A percentile compares a stretch with the other conserved stretches of the same genome.
phyloP scores from a whole-genome alignment of 306 rosid genomes.

The Cyclanthera cordifolia region DNA sequence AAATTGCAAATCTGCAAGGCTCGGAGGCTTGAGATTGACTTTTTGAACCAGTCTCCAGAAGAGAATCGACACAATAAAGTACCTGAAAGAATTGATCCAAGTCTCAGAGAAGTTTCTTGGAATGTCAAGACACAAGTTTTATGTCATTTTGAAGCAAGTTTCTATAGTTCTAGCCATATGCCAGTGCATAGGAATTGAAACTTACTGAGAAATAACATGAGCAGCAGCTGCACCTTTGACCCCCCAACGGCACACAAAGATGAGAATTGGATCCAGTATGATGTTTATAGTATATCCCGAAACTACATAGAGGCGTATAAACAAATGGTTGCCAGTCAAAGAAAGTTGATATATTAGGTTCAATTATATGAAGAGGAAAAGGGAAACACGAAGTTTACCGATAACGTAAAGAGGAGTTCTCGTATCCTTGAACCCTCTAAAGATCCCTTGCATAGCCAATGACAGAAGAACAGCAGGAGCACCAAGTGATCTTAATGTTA shows the following conservation, averaged over 20 bases:
- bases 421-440: constrained; percentile 91
- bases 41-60: constrained; percentile 41
- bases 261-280: constrained; percentile 66
- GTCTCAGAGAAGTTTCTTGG: constrained; percentile 7
- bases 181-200: not conserved
- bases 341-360: not conserved
- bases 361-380: not conserved
- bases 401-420: constrained; percentile 85
- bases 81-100: constrained; percentile 31
- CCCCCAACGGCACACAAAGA: constrained; percentile 59
- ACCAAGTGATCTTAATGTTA: constrained; percentile 69
- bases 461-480: constrained; percentile 99
- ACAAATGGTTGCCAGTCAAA: constrained; percentile 1
- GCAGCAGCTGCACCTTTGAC: constrained; percentile 90
- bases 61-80: constrained; percentile 58
- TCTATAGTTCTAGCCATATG: not conserved
- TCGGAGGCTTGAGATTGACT: constrained; percentile 65
- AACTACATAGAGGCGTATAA: constrained; percentile 25
- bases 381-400: constrained; percentile 27
- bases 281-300: constrained; percentile 57
- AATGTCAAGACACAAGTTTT: not conserved
- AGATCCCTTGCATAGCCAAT: constrained; percentile 97
- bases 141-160: not conserved
- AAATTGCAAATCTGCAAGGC: constrained; percentile 60
- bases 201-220: constrained; percentile 94